Conservation (phyloP, 148 eudicot genomes). For the Dianthus caryophyllus region DNA sequence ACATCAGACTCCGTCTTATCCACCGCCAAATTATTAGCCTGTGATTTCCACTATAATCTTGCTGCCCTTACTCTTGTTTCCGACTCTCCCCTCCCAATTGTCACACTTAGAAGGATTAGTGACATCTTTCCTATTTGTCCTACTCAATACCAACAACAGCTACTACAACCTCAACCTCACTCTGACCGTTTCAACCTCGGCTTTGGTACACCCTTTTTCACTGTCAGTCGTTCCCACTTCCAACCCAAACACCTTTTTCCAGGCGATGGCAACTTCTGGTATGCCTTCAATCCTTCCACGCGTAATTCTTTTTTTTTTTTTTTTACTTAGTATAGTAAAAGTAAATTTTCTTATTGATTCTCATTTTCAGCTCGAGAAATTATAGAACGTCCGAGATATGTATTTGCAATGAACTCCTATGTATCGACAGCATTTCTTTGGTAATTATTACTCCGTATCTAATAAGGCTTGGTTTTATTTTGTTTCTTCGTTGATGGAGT, state of each 20-base stretch:
- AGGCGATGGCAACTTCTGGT: not conserved
- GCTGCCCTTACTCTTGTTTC: not conserved
- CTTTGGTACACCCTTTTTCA: not conserved
- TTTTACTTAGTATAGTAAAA: no score
- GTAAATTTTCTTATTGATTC: no score
- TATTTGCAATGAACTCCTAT: no score
- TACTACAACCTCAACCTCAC: not conserved
- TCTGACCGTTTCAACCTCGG: not conserved
- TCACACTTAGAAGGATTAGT: not conserved
- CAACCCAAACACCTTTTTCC: not conserved
- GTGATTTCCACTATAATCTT: slow-evolving; percentile 5
- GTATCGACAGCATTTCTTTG: no score
- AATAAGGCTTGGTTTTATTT: no score
- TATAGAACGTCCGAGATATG: no score
- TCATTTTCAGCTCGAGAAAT: no score
- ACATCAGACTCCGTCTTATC: not conserved
- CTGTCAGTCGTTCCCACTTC: not conserved
- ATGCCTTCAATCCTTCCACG: not conserved
- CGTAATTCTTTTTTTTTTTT: no score
- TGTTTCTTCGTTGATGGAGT: no score
- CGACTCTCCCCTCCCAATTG: not conserved
- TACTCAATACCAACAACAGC: no score
- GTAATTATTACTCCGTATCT: no score
- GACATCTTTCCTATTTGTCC: not conserved
- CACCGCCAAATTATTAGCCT: not conserved